Conservation (phyloP, 2,329 filamentous ascomycete genomes). For the Colletotrichum neosansevieriae region DNA sequence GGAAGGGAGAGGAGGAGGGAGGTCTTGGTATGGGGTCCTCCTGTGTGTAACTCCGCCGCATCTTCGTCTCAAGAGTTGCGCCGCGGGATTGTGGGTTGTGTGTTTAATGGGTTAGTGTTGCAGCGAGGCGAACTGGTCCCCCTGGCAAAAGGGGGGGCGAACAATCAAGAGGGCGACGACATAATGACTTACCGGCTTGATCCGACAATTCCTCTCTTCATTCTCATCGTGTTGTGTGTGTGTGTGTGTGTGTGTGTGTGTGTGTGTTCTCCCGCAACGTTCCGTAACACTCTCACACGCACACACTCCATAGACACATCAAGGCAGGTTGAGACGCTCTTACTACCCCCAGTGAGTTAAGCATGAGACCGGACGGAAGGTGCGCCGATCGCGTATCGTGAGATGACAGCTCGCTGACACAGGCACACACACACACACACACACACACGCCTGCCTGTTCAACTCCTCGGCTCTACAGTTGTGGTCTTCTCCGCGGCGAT, state of each 20-base stretch:
- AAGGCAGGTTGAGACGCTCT: conserved; percentile 12
- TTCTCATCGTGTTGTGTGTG: no score
- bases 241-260: no score
- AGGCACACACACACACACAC: no score
- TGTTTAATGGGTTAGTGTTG: no score
- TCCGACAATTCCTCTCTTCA: neutral
- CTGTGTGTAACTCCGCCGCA: conserved; percentile 3
- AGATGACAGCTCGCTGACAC: no score
- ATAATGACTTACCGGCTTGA: conserved; percentile 8
- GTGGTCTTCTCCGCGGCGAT: no score
- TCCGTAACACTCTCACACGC: neutral
- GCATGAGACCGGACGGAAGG: conserved; percentile 34
- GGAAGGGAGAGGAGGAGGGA: no score
- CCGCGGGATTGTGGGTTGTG: no score
- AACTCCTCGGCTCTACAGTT: no score
- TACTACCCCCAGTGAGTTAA: neutral
- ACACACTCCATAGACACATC: conserved; percentile 8
- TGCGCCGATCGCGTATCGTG: conserved; percentile 23
- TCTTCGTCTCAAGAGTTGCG: neutral
- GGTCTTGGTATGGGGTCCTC: neutral
- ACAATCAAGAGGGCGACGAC: neutral
- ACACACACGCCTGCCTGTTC: no score
- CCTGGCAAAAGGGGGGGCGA: no score
- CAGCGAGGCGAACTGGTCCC: conserved; percentile 1
- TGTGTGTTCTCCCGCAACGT: no score